Evolutionary conservation across 495 filamentous ascomycete genomes (phyloP).

Genomic region (Neurospora sp.): DNA sequence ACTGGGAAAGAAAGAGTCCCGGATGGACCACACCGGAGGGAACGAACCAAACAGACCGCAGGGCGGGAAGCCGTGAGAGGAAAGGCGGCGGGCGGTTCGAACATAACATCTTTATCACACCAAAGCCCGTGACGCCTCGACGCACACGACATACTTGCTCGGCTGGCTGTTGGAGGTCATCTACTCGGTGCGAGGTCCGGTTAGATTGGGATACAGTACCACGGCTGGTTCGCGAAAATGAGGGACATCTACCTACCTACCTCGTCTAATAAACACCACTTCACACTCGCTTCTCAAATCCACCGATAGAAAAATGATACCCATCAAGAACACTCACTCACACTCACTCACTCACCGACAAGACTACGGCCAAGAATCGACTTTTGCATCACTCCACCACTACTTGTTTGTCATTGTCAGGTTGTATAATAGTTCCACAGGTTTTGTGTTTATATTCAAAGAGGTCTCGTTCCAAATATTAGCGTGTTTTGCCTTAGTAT

Average conservation of each 20-base stretch:
- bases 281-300: background rate
- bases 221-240: background rate
- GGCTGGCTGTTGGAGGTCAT: background rate
- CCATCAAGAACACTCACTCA: background rate
- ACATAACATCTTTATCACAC: background rate
- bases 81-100: background rate
- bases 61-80: background rate
- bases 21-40: background rate
- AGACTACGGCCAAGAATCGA: background rate
- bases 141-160: background rate
- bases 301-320: background rate
- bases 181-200: background rate
- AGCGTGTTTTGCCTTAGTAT: background rate
- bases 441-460: background rate
- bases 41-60: background rate
- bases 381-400: background rate
- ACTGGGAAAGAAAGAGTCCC: background rate
- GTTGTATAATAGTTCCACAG: background rate
- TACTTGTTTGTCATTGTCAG: background rate
- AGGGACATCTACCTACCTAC: background rate
- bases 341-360: background rate
- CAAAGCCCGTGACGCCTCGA: background rate
- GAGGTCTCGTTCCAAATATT: background rate
- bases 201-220: background rate
- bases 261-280: background rate